phyloP scores from a whole-genome alignment of 1,284 basidiomycete genomes.

The Butyriboletus appendiculatus region DNA sequence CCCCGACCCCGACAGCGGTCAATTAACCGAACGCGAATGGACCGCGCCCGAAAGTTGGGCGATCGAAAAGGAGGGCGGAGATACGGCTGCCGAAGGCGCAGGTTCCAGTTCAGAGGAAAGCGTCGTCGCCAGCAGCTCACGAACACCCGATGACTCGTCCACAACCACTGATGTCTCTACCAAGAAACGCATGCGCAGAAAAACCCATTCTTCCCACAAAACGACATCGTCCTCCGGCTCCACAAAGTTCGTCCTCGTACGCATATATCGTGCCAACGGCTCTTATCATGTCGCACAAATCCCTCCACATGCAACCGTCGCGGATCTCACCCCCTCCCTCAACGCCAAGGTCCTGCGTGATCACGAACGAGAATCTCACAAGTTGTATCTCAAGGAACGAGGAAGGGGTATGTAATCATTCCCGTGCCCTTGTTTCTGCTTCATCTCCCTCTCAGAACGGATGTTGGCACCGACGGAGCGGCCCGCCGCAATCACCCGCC shows the following conservation, averaged over 20 bases:
- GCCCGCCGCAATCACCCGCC: conserved; percentile 83
- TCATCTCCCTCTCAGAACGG: conserved; percentile 58
- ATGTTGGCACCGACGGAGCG: conserved; percentile 80
- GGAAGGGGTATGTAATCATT: conserved; percentile 65
- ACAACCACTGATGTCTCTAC: conserved; percentile 16
- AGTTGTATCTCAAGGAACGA: conserved; percentile 81
- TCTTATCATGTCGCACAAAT: conserved; percentile 75
- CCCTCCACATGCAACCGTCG: conserved; percentile 67
- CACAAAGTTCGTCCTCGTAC: conserved; percentile 35
- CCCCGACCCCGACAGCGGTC: conserved; percentile 4
- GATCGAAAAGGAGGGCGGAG: conserved; percentile 30
- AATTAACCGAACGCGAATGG: conserved; percentile 22
- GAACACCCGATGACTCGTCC: conserved; percentile 18
- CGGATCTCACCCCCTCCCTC: conserved; percentile 65
- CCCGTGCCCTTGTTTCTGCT: conserved; percentile 3
- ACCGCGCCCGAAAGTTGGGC: conserved; percentile 40
- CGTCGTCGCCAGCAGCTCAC: conserved; percentile 16
- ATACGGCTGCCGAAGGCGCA: conserved; percentile 22
- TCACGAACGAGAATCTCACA: conserved; percentile 59
- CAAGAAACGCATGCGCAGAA: conserved; percentile 26
- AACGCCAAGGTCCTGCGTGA: conserved; percentile 53
- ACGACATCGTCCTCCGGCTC: conserved; percentile 19
- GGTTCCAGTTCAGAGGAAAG: conserved; percentile 35
- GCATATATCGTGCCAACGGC: conserved; percentile 80
- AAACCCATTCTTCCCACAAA: conserved; percentile 23